phyloP scores from a whole-genome alignment of 495 filamentous ascomycete genomes.

The Staphylotrichum tortipilum region DNA sequence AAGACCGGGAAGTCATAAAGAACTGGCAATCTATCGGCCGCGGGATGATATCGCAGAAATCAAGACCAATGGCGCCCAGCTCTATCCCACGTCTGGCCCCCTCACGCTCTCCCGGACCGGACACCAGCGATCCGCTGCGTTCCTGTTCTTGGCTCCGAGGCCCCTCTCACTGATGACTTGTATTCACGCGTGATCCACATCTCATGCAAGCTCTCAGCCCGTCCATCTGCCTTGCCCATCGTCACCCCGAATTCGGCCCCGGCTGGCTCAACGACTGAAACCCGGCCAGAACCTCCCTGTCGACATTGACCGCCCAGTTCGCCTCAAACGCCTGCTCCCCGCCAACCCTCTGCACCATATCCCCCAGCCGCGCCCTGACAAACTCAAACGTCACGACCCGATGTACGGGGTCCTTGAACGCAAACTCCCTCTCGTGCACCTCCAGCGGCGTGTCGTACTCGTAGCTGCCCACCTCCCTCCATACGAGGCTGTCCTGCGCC shows the following conservation, averaged over 20 bases:
- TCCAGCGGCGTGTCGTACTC: conserved; percentile 63
- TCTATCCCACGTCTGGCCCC: too few relatives aligned
- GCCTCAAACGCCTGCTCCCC: conserved; percentile 65
- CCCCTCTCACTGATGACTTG: background rate
- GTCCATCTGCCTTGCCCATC: background rate
- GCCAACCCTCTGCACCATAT: conserved; percentile 57
- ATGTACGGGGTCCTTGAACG: conserved; percentile 59
- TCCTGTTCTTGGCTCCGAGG: background rate
- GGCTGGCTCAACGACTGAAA: conserved; percentile 41
- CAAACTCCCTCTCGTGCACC: conserved; percentile 40
- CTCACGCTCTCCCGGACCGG: too few relatives aligned
- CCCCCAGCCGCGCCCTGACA: conserved; percentile 56
- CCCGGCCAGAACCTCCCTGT: conserved; percentile 62
- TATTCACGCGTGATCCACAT: too few relatives aligned
- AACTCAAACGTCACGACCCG: conserved; percentile 61
- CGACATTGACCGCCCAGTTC: conserved; percentile 81
- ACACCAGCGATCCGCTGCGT: too few relatives aligned
- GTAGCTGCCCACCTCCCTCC: conserved; percentile 58
- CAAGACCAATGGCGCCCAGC: too few relatives aligned
- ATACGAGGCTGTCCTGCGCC: conserved; percentile 43
- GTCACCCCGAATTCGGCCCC: background rate
- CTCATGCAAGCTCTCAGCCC: too few relatives aligned
- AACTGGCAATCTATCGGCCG: too few relatives aligned
- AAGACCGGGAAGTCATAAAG: too few relatives aligned
- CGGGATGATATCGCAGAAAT: too few relatives aligned